phyloP scores from a whole-genome alignment of 306 rosid genomes.

The Cicer arietinum region DNA sequence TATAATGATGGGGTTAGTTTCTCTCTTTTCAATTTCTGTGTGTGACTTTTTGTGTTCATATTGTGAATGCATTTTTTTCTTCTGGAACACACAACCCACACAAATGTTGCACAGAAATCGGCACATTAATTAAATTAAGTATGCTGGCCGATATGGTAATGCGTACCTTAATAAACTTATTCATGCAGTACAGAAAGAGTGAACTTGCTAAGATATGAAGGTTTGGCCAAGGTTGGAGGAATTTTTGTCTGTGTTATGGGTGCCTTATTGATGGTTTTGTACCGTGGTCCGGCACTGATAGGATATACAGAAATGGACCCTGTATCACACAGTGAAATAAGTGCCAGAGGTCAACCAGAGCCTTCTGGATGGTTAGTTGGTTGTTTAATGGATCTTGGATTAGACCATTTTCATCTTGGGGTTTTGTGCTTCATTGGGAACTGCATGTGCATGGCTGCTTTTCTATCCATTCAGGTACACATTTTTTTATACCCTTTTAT shows the following conservation, averaged over 20 bases:
- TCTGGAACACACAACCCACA: not conserved
- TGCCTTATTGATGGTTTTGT: conserved; percentile 82
- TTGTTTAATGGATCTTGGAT: conserved; percentile 68
- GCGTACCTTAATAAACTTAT: conserved; percentile 49
- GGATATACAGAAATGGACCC: conserved; percentile 69
- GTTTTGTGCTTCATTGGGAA: conserved; percentile 90
- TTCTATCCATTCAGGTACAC: conserved; percentile 85
- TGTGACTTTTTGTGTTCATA: conserved; percentile 2
- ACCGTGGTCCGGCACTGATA: conserved; percentile 81
- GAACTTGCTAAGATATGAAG: conserved; percentile 78
- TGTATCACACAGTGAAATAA: conserved; percentile 67
- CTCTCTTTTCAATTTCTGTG: conserved; percentile 26
- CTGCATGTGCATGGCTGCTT: conserved; percentile 96
- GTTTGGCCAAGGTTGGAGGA: conserved; percentile 91
- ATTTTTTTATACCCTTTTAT: conserved; percentile 24
- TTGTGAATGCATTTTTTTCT: conserved; percentile 29
- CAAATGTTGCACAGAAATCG: conserved; percentile 12
- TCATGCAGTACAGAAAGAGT: conserved; percentile 97
- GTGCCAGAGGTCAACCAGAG: conserved; percentile 93
- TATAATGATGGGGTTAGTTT: conserved; percentile 90
- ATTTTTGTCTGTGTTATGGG: conserved; percentile 78
- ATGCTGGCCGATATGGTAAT: conserved; percentile 21
- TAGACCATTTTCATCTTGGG: conserved; percentile 89
- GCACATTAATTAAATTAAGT: conserved; percentile 22
- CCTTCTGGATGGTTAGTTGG: conserved; percentile 86